Evolutionary conservation across 768 basidiomycete genomes (phyloP).

Genomic region (Suillus sp.): DNA sequence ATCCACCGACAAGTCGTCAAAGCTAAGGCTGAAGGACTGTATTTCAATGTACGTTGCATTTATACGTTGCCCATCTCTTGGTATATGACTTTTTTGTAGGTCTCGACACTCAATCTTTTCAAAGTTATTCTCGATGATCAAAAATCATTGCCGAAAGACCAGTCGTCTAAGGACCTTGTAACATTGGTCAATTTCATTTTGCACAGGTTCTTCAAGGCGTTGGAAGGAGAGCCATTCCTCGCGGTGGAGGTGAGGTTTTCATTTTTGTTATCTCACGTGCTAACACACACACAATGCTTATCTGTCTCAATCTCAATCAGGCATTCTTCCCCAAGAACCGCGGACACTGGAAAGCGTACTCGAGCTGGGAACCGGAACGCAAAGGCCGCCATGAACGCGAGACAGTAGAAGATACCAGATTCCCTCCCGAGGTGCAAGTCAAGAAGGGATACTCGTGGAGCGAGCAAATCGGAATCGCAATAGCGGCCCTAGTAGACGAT

Average conservation of each 20-base stretch:
- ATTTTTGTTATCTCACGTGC: slow-evolving; percentile 26
- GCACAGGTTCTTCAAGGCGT: slow-evolving; percentile 91
- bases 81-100: slow-evolving; percentile 49
- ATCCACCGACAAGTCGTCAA: slow-evolving; percentile 90
- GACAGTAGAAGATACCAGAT: slow-evolving; percentile 38
- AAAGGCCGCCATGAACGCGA: slow-evolving; percentile 40
- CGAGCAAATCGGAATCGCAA: slow-evolving; percentile 86
- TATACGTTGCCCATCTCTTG: not conserved
- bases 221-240: slow-evolving; percentile 82
- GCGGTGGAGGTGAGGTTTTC: slow-evolving; percentile 75
- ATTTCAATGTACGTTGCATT: slow-evolving; percentile 76
- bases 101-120: slow-evolving; percentile 88
- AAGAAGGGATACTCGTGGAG: slow-evolving; percentile 89
- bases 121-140: slow-evolving; percentile 83
- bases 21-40: slow-evolving; percentile 91
- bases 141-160: slow-evolving; percentile 74
- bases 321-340: slow-evolving; percentile 90
- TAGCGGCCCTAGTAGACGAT: slow-evolving; percentile 70
- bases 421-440: slow-evolving; percentile 72
- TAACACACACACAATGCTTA: slow-evolving; percentile 23
- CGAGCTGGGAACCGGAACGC: slow-evolving; percentile 67
- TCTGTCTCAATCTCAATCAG: slow-evolving; percentile 39
- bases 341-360: slow-evolving; percentile 83
- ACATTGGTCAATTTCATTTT: slow-evolving; percentile 84
- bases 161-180: slow-evolving; percentile 80